Base-by-base conservation (phyloP, 176 grass and related monocot species). In the Sorghum bicolor region DNA sequence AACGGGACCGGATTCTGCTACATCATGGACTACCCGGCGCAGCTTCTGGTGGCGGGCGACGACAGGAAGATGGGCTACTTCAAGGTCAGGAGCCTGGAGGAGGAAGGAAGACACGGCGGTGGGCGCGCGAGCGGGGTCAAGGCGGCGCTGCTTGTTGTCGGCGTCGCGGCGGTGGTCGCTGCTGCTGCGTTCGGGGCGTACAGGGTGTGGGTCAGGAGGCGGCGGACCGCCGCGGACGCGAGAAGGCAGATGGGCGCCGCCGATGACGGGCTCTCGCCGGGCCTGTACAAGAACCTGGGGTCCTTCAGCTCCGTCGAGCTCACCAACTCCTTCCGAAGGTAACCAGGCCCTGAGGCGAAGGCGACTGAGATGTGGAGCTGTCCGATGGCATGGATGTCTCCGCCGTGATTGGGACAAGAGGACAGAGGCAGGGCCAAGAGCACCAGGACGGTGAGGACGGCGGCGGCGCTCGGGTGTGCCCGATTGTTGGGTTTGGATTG, bases 281-380 rank as follows among this genome's bases (percentile, higher is more conserved):
- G 93, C 15, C 87, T 91, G 6, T 98, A 98, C 80, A 98, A 95
- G 82, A 88, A 91, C 86, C 75, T 98, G 31, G 89, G 81, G 8
- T 91, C 96, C 7, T 93, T 98, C 29, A 91, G 83, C 16, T 92
- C 93, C 47, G 87, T 98, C 40, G 93, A 98, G 89, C 96, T 98
- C 80, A 90, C 87, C 64, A 77, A 76, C 66, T 90, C 88, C n/a
- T 90, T 83, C 75, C 74, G 88, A 58, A 74, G 74, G 84, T 86
- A 79, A 24, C 45, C 77, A 55, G 15, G 47, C 38, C 81, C 48
- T 41, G 48, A 58, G 64, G 5, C 67, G 67, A 39, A 60, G 55
- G 55, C 32, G 20, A 2, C 14, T 47, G 44, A 81, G 19, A 63
- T n/a, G 0, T 29, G 55, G 53, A 29, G 48, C 31, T 9, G 28